Conservation (phyloP, 495 filamentous ascomycete species). For the Geopyxis carbonaria region DNA sequence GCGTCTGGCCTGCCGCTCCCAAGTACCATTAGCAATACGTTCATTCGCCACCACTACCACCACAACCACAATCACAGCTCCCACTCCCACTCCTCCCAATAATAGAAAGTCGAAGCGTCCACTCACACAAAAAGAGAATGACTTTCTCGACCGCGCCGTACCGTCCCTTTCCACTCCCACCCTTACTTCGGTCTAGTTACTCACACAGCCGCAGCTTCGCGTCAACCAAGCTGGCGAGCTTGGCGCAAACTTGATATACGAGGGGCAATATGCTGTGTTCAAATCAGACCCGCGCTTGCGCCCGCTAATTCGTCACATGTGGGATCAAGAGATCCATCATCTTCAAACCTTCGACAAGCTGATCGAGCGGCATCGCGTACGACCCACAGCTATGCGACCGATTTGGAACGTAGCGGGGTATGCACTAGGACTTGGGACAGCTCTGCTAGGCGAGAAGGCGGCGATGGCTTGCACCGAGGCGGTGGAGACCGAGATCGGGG, state of each 20-base stretch:
- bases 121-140: slow-evolving; percentile 49
- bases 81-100: too few species aligned
- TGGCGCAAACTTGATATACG: slow-evolving; percentile 73
- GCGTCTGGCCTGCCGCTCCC: too few species aligned
- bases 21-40: neutral
- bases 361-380: slow-evolving; percentile 72
- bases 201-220: slow-evolving; percentile 35
- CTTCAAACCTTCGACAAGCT: slow-evolving; percentile 70
- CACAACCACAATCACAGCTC: slow-evolving; percentile 6
- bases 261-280: slow-evolving; percentile 54
- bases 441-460: slow-evolving; percentile 75
- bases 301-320: slow-evolving; percentile 90
- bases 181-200: too few species aligned
- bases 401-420: slow-evolving; percentile 74
- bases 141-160: slow-evolving; percentile 63
- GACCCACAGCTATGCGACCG: slow-evolving; percentile 86
- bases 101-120: slow-evolving; percentile 42
- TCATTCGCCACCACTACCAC: neutral
- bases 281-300: slow-evolving; percentile 69
- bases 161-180: slow-evolving; percentile 5
- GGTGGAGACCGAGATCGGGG: slow-evolving; percentile 93
- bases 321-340: slow-evolving; percentile 85
- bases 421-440: slow-evolving; percentile 76
- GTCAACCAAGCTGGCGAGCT: slow-evolving; percentile 87
- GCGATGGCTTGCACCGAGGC: slow-evolving; percentile 99